Evolutionary conservation across 345 rosid species (phyloP).

Genomic region (Chamaenerion angustifolium): DNA sequence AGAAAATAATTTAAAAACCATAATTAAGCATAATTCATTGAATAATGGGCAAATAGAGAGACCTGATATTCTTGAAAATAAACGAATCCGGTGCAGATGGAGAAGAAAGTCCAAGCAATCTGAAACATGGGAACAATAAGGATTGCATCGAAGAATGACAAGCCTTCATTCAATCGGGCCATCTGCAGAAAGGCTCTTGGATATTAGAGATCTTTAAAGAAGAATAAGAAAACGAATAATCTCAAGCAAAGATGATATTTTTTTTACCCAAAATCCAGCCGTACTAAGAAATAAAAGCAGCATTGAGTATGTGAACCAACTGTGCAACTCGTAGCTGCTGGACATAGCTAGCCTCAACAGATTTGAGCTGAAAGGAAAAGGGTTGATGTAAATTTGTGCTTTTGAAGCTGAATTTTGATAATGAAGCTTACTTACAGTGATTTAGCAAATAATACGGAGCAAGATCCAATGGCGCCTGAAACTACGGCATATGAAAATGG

Average conservation of each 20-base stretch:
- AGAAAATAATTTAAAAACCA: slow-evolving; percentile 1
- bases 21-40: slow-evolving; percentile 3
- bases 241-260: not conserved
- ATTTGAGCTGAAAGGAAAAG: slow-evolving; percentile 52
- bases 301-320: slow-evolving; percentile 98
- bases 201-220: no score
- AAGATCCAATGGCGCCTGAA: slow-evolving; percentile 96
- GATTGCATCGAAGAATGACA: slow-evolving; percentile 84
- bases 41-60: no score
- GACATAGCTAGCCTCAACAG: slow-evolving; percentile 91
- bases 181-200: slow-evolving; percentile 33
- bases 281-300: slow-evolving; percentile 92
- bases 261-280: slow-evolving; percentile 92
- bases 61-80: slow-evolving; percentile 99
- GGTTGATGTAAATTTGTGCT: not conserved
- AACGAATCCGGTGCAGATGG: slow-evolving; percentile 93
- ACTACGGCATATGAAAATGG: slow-evolving; percentile 96
- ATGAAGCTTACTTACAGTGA: slow-evolving; percentile 59
- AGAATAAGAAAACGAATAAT: not conserved
- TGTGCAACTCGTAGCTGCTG: slow-evolving; percentile 67
- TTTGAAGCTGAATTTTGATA: no score
- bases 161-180: slow-evolving; percentile 93
- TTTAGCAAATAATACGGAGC: slow-evolving; percentile 95
- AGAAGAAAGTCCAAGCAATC: slow-evolving; percentile 98
- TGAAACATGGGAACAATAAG: slow-evolving; percentile 99